Evolutionary conservation across 2,329 filamentous ascomycete genomes (phyloP).

Genomic region (Neofusicoccum laricinum): DNA sequence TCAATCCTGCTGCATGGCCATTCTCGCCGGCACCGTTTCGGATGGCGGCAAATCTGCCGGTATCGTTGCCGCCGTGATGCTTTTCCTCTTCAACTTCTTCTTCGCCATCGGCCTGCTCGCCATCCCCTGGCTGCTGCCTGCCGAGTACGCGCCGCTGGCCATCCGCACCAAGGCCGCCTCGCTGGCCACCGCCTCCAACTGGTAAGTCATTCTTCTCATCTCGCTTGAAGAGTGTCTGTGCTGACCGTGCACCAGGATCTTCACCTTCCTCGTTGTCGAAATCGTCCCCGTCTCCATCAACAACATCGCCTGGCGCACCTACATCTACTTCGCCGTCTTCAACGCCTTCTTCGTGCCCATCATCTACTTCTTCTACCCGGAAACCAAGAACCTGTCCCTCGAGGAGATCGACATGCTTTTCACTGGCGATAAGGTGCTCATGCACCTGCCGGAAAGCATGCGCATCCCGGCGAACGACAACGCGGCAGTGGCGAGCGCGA

Average conservation of each 20-base stretch:
- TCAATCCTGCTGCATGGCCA: slow-evolving; percentile 41
- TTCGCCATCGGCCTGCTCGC: slow-evolving; percentile 30
- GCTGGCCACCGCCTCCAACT: slow-evolving; percentile 36
- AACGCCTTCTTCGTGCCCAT: slow-evolving; percentile 38
- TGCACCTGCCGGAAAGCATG: slow-evolving; percentile 19
- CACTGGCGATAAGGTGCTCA: slow-evolving; percentile 26
- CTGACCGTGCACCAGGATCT: slow-evolving; percentile 19
- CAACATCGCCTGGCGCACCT: slow-evolving; percentile 27
- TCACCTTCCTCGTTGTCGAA: slow-evolving; percentile 33
- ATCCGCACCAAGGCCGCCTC: slow-evolving; percentile 39
- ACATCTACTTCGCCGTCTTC: slow-evolving; percentile 21
- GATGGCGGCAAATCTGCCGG: slow-evolving; percentile 35
- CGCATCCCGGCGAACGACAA: slow-evolving; percentile 14
- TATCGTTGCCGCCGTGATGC: slow-evolving; percentile 45
- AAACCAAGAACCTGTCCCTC: slow-evolving; percentile 49
- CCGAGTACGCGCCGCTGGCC: slow-evolving; percentile 41
- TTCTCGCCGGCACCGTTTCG: slow-evolving; percentile 35
- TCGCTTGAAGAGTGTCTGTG: slow-evolving; percentile 24
- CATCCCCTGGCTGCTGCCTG: slow-evolving; percentile 32
- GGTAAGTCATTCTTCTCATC: slow-evolving; percentile 12
- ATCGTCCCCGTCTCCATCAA: slow-evolving; percentile 40
- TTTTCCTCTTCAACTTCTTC: slow-evolving; percentile 38
- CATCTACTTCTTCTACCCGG: slow-evolving; percentile 51
- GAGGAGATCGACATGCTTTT: slow-evolving; percentile 55
- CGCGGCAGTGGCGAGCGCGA: neutral